phyloP scores from a whole-genome alignment of 2,329 filamentous ascomycete species.

The Aureobasidium mangrovei region DNA sequence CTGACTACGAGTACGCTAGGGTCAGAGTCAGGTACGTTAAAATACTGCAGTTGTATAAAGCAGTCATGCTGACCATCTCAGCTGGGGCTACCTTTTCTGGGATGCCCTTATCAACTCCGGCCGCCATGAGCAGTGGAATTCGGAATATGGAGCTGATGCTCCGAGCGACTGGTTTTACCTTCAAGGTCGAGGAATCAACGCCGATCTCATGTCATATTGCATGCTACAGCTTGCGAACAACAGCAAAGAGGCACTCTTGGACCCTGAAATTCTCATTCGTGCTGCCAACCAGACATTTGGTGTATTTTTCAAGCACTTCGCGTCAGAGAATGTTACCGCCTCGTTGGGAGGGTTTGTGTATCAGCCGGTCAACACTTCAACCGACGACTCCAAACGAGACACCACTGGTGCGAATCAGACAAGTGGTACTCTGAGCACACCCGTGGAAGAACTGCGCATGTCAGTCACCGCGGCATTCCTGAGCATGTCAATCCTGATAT shows the following conservation, averaged over 20 bases:
- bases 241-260: background rate
- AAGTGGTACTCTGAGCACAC: background rate
- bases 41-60: too few relatives aligned
- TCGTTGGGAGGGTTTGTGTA: background rate
- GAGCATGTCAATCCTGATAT: background rate
- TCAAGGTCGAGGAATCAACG: background rate
- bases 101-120: background rate
- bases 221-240: background rate
- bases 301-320: constrained; percentile 1
- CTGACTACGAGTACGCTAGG: too few relatives aligned
- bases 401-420: background rate
- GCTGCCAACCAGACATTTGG: background rate
- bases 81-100: background rate
- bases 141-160: too few relatives aligned
- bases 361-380: background rate
- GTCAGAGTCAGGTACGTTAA: background rate
- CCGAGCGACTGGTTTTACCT: too few relatives aligned
- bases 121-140: background rate
- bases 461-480: background rate
- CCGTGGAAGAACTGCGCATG: background rate
- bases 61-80: background rate
- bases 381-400: background rate
- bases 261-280: background rate
- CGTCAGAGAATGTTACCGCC: background rate
- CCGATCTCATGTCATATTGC: constrained; percentile 4